Evolutionary conservation across 2,329 filamentous ascomycete genomes (phyloP).

Genomic region (Septoria linicola): DNA sequence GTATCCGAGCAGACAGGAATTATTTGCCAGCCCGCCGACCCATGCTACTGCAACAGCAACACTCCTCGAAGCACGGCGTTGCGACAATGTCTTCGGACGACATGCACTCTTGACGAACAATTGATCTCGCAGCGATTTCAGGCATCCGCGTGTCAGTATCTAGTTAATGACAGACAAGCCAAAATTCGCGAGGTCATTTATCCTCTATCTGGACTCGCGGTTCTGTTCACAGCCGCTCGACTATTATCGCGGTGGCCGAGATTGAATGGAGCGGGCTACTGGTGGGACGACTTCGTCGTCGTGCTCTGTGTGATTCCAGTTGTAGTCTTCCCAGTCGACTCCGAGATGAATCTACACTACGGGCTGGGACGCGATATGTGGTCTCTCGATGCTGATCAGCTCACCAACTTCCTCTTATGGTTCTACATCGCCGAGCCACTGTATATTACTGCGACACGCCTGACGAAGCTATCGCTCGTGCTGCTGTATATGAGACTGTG

Average conservation of each 20-base stretch:
- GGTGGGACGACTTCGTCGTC: conserved; percentile 18
- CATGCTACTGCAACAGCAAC: conserved; percentile 5
- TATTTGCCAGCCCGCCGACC: conserved; percentile 5
- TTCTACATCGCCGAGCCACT: conserved; percentile 18
- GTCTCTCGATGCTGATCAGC: conserved; percentile 4
- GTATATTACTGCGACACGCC: conserved; percentile 12
- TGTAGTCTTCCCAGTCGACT: conserved; percentile 10
- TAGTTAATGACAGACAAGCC: conserved; percentile 4
- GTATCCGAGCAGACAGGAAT: conserved; percentile 2
- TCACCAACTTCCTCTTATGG: conserved; percentile 16
- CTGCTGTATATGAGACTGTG: conserved; percentile 20
- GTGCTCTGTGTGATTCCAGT: conserved; percentile 6
- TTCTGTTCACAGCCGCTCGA: conserved; percentile 14
- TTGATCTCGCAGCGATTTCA: conserved; percentile 5
- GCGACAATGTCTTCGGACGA: neutral
- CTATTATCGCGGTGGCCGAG: conserved; percentile 8
- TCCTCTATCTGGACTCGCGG: conserved; percentile 11
- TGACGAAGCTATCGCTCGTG: conserved; percentile 20
- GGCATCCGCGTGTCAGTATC: conserved; percentile 7
- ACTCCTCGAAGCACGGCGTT: conserved; percentile 6
- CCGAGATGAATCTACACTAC: conserved; percentile 12
- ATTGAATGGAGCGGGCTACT: conserved; percentile 8
- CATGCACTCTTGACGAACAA: conserved; percentile 11
- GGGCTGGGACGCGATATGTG: conserved; percentile 19
- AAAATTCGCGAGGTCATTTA: conserved; percentile 7